Conservation (phyloP, 805 yeast species). For the Sugiyamaella marilandica region DNA sequence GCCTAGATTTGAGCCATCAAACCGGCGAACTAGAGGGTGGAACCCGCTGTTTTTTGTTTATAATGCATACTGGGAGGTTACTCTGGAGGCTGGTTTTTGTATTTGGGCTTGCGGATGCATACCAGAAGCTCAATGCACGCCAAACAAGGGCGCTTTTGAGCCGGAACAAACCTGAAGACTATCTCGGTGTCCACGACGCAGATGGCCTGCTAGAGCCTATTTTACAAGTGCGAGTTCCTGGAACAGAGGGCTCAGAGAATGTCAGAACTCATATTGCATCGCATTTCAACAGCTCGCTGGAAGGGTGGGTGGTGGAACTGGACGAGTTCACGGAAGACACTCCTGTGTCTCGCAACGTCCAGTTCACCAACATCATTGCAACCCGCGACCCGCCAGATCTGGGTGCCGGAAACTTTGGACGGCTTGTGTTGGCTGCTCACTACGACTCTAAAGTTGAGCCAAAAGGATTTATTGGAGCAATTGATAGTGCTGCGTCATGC, state of each 20-base stretch:
- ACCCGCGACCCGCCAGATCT: slow-evolving; percentile 25
- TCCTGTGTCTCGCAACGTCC: slow-evolving; percentile 35
- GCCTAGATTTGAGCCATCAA: background rate
- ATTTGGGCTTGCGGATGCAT: background rate
- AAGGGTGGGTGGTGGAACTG: slow-evolving; percentile 26
- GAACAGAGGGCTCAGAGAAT: slow-evolving; percentile 37
- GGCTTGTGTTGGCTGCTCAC: slow-evolving; percentile 47
- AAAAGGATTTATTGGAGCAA: slow-evolving; percentile 56
- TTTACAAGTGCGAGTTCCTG: slow-evolving; percentile 38
- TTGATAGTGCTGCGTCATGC: slow-evolving; percentile 56
- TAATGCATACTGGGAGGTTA: background rate
- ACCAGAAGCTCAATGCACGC: slow-evolving; percentile 6
- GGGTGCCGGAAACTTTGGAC: slow-evolving; percentile 22
- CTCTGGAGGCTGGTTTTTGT: background rate
- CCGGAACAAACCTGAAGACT: slow-evolving; percentile 12
- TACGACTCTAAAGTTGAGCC: slow-evolving; percentile 49
- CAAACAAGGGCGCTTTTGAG: slow-evolving; percentile 1
- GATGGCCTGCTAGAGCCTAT: slow-evolving; percentile 29
- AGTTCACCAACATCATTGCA: slow-evolving; percentile 33
- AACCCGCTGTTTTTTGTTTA: background rate
- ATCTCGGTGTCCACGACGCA: slow-evolving; percentile 16
- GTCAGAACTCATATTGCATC: slow-evolving; percentile 37
- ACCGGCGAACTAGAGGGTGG: background rate
- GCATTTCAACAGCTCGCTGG: slow-evolving; percentile 31
- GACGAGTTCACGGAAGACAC: slow-evolving; percentile 34